phyloP scores from a whole-genome alignment of 164 flowering plant species.

The Cinnamomum chago region DNA sequence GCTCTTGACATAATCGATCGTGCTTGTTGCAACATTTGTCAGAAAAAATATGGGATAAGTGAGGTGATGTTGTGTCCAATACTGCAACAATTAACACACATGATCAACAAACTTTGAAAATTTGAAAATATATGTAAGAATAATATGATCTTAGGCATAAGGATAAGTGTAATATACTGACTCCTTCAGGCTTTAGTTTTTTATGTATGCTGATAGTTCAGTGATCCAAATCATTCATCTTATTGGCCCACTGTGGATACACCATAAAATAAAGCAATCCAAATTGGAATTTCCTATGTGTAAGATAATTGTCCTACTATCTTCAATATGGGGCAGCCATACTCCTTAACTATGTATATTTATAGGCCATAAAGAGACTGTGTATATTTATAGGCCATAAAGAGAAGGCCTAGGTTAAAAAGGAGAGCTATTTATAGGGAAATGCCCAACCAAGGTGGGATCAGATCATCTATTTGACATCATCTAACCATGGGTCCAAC shows the following conservation, averaged over 20 bases:
- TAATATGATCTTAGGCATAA: not conserved
- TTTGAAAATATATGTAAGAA: too few species aligned
- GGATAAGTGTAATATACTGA: not conserved
- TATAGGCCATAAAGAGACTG: not conserved
- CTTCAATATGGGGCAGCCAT: not conserved
- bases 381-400: not conserved
- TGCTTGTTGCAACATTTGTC: constrained; percentile 85
- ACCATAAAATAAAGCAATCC: not conserved
- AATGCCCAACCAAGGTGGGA: not conserved
- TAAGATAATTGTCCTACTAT: not conserved
- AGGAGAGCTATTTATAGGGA: not conserved
- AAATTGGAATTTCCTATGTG: not conserved
- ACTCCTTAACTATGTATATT: not conserved
- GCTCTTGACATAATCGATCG: constrained; percentile 87
- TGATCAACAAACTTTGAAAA: not conserved
- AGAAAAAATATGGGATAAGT: constrained; percentile 82
- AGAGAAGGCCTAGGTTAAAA: not conserved
- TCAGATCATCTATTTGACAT: not conserved
- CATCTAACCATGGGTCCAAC: not conserved
- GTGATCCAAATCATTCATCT: too few species aligned
- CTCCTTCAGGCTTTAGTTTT: not conserved
- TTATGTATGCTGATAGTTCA: too few species aligned
- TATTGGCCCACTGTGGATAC: not conserved
- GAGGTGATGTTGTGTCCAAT: constrained; percentile 66
- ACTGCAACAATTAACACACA: constrained; percentile 40